Percentiles rank a stretch among this genome's conserved stretches.
Evolutionary conservation across 1,284 basidiomycete species (phyloP).

Genomic region (Ceraceosorus guamensis): DNA sequence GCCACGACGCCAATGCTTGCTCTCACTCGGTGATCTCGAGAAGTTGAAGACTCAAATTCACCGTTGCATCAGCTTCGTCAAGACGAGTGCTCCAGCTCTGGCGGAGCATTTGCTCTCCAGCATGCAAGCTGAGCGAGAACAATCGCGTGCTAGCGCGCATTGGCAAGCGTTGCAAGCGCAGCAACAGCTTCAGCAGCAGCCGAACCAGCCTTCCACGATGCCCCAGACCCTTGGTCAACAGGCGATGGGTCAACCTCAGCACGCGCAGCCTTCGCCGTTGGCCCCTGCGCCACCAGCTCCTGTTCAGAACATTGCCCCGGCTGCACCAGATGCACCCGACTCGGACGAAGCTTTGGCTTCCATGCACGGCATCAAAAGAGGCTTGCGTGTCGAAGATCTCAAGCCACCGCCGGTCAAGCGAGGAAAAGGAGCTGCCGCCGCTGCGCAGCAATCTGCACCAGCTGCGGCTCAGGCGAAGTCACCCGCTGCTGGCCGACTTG

Average conservation of each 20-base stretch:
- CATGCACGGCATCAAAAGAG: constrained; percentile 35
- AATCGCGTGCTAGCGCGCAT: not conserved
- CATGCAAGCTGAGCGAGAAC: constrained; percentile 2
- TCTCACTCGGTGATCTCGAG: constrained; percentile 36
- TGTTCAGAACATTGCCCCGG: not conserved
- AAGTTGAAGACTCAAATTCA: constrained; percentile 46
- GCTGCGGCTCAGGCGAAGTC: constrained; percentile 4
- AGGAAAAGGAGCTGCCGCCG: constrained; percentile 15
- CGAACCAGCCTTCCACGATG: not conserved
- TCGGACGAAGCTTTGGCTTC: constrained; percentile 18
- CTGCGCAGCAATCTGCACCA: constrained; percentile 5
- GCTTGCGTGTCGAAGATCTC: constrained; percentile 40
- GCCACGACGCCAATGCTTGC: constrained; percentile 33
- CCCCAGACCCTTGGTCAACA: not conserved
- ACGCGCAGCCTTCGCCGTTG: not conserved
- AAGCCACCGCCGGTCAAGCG: constrained; percentile 41
- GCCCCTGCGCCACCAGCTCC: not conserved
- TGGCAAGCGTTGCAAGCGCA: constrained; percentile 1
- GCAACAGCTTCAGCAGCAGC: constrained; percentile 7
- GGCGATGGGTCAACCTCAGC: not conserved
- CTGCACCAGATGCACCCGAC: not conserved
- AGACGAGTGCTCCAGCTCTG: constrained; percentile 36
- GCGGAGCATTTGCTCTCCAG: constrained; percentile 17
- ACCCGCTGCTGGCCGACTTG: not conserved
- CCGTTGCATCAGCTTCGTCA: constrained; percentile 44